phyloP scores from a whole-genome alignment of 257 asterid genomes.

The Asclepias syriaca region DNA sequence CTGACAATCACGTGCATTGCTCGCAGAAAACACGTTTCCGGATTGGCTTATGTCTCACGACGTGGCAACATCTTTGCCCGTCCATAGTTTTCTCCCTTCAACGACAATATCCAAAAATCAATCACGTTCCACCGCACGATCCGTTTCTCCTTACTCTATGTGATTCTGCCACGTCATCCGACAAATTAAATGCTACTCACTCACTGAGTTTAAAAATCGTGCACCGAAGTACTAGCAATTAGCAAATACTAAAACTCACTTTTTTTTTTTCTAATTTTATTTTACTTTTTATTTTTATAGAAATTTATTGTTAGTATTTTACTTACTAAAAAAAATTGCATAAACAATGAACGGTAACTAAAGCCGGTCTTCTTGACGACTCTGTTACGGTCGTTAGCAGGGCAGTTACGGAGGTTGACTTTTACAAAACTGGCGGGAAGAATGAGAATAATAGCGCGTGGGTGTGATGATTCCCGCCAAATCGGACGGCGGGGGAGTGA shows the following conservation, averaged over 20 bases:
- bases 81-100: neutral
- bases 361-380: constrained; percentile 3
- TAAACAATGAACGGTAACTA: neutral
- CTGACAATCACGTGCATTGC: constrained; percentile 40
- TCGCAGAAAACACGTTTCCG: constrained; percentile 32
- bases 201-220: constrained; percentile 2
- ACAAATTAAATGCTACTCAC: constrained; percentile 5
- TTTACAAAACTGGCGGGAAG: constrained; percentile 20
- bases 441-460: constrained; percentile 1
- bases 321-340: too few species aligned
- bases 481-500: constrained; percentile 22
- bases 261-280: too few species aligned
- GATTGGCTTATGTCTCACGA: constrained; percentile 15
- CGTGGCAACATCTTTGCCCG: neutral
- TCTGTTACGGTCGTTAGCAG: constrained; percentile 4
- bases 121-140: neutral
- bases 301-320: too few species aligned
- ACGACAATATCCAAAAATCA: neutral
- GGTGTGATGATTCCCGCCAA: constrained; percentile 35
- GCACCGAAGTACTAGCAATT: constrained; percentile 6
- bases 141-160: neutral
- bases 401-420: constrained; percentile 22
- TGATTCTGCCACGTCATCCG: constrained; percentile 8
- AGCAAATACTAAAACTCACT: too few species aligned
- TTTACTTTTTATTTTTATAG: too few species aligned